phyloP scores from a whole-genome alignment of 2,329 filamentous ascomycete genomes.

The Harringtonia aguacate region DNA sequence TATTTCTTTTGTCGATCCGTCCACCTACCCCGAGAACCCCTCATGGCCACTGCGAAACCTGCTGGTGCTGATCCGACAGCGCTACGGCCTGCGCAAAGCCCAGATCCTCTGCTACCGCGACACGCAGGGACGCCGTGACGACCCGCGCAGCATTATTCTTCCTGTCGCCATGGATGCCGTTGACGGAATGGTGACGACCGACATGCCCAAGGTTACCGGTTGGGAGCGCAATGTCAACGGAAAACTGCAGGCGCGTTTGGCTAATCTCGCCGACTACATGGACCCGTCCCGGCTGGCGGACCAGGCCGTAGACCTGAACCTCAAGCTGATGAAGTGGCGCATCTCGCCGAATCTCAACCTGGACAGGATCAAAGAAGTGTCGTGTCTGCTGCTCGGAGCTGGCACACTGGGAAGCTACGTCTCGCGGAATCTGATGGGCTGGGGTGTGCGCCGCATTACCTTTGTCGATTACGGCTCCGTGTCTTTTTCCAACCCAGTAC shows the following conservation, averaged over 20 bases:
- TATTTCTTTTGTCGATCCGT: constrained; percentile 84
- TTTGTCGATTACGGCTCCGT: constrained; percentile 91
- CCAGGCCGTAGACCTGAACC: constrained; percentile 88
- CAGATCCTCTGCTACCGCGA: constrained; percentile 90
- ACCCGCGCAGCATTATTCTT: constrained; percentile 72
- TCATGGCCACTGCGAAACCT: constrained; percentile 92
- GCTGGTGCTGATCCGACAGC: constrained; percentile 70
- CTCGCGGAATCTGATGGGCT: constrained; percentile 81
- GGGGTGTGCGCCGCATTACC: constrained; percentile 91
- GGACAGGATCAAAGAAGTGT: constrained; percentile 79
- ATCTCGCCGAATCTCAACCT: constrained; percentile 82
- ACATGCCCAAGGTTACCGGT: constrained; percentile 83
- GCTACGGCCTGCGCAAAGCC: constrained; percentile 65
- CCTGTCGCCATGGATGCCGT: constrained; percentile 47
- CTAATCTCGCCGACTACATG: constrained; percentile 86
- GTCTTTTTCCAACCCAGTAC: constrained; percentile 92
- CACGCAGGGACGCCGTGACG: constrained; percentile 63
- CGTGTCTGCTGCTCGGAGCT: constrained; percentile 81
- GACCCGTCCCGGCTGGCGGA: constrained; percentile 81
- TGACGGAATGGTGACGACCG: constrained; percentile 26
- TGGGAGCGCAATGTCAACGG: constrained; percentile 81
- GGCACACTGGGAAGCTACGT: constrained; percentile 93
- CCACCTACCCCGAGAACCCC: constrained; percentile 76
- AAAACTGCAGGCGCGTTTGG: constrained; percentile 67
- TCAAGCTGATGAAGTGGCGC: constrained; percentile 98